phyloP scores from a whole-genome alignment of 1,284 basidiomycete genomes.

The Sphagnurus paluster region DNA sequence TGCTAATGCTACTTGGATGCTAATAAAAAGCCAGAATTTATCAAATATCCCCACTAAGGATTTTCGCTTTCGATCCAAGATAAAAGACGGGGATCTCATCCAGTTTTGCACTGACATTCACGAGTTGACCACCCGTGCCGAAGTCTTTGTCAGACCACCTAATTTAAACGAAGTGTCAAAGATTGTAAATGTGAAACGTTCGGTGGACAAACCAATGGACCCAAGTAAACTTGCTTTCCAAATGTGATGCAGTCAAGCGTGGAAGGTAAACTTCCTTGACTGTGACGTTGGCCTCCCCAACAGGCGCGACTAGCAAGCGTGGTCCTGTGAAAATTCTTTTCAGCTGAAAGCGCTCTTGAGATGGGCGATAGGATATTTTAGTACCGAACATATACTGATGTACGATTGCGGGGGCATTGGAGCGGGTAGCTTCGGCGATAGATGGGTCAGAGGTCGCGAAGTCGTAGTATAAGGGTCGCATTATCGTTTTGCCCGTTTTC shows the following conservation, averaged over 20 bases:
- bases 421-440: constrained; percentile 30
- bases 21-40: not conserved
- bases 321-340: constrained; percentile 24
- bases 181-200: not conserved
- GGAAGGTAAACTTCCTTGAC: constrained; percentile 38
- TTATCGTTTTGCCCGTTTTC: constrained; percentile 33
- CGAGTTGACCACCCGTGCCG: constrained; percentile 29
- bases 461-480: constrained; percentile 39
- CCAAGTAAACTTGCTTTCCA: constrained; percentile 30
- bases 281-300: constrained; percentile 31
- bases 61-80: constrained; percentile 34
- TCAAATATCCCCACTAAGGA: constrained; percentile 31
- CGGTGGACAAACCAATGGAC: constrained; percentile 32
- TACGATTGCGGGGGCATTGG: constrained; percentile 33
- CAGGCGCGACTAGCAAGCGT: constrained; percentile 37
- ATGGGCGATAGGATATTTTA: constrained; percentile 2
- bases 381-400: constrained; percentile 41
- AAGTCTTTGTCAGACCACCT: constrained; percentile 40
- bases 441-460: constrained; percentile 34
- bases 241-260: constrained; percentile 22
- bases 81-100: constrained; percentile 42
- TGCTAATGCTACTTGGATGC: too few relatives aligned
- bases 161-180: not conserved
- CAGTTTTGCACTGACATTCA: constrained; percentile 33
- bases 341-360: not conserved